Base-by-base conservation (phyloP, 768 basidiomycete genomes). In the Suillus lakei region DNA sequence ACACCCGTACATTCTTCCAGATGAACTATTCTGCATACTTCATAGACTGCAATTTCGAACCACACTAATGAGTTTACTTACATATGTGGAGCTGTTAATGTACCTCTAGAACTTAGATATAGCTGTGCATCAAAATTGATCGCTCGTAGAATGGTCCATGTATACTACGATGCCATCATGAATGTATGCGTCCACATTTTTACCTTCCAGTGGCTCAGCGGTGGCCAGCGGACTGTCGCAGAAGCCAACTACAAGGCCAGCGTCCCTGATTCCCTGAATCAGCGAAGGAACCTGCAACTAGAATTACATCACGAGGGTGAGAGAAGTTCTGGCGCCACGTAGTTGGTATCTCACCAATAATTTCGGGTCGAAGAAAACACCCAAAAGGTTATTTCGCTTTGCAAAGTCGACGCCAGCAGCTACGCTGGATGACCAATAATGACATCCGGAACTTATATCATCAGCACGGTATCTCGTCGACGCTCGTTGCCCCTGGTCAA, bases 331-430 rank as follows among this genome's bases (percentile, higher is more conserved):
- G 54, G 67, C 69, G 62, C 55, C n/a, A 68, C 28, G 38, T 48
- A 23, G n/a, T 15, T 44, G 38, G 38, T 36, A 51, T 60, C 88
- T 77, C 74, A 98, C 97, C 81, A 99, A 79, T 65, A 98, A 82
- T 43, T 89, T 86, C 13, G 92, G 91, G 75, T 98, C 93, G 59
- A 98, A 84, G 73, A 97, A 89, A 53, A 99, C 83, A 64, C 98
- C 98, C 63, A 99, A 81, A 26, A 99, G 80, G 77, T 99, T 99
- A 78, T 98, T 98, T 54, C 84, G 82, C 71, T 91, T 93, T 26
- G 96, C 92, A 72, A 98, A 98, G 70, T 96, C 95, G 63, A 99
- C 95, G 18, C 95, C 96, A 64, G 93, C 89, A 65, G 91, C 87
- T 44, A 99, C 88, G 72, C 94, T 96, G 58, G 86, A 81, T 53